phyloP scores from a whole-genome alignment of 1,284 basidiomycete species.

The Cryptococcus sp. region DNA sequence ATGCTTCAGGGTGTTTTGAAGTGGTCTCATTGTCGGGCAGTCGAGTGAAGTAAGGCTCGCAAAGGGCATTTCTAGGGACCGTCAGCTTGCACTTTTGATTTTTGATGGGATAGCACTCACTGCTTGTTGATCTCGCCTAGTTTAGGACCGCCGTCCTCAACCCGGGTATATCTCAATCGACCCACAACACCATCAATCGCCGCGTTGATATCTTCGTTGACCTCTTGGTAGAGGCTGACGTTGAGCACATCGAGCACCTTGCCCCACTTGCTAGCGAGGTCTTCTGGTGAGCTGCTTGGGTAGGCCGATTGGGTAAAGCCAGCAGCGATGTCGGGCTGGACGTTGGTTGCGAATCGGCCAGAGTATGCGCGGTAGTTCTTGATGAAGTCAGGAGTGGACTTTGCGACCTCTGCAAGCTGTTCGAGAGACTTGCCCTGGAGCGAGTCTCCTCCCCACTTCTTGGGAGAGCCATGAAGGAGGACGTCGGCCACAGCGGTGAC shows the following conservation, averaged over 20 bases:
- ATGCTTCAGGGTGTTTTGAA: slow-evolving; percentile 64
- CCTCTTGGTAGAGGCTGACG: slow-evolving; percentile 80
- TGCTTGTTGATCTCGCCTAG: slow-evolving; percentile 74
- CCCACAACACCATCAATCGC: slow-evolving; percentile 75
- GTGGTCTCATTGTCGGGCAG: slow-evolving; percentile 61
- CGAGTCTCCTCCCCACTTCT: slow-evolving; percentile 51
- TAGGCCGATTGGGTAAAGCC: slow-evolving; percentile 62
- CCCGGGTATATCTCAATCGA: slow-evolving; percentile 73
- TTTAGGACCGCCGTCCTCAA: slow-evolving; percentile 80
- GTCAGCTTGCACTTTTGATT: slow-evolving; percentile 3
- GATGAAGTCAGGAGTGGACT: slow-evolving; percentile 59
- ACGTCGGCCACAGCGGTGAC: slow-evolving; percentile 44
- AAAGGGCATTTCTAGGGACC: slow-evolving; percentile 67
- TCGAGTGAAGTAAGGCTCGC: slow-evolving; percentile 88
- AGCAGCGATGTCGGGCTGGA: slow-evolving; percentile 70
- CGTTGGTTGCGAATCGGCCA: slow-evolving; percentile 67
- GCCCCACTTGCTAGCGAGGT: slow-evolving; percentile 69
- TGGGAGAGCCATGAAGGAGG: slow-evolving; percentile 61
- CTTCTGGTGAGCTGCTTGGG: slow-evolving; percentile 56
- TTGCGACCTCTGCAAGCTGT: slow-evolving; percentile 68
- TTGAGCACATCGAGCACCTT: slow-evolving; percentile 81
- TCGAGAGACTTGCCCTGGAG: slow-evolving; percentile 60
- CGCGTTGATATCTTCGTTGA: slow-evolving; percentile 74
- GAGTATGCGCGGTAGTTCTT: slow-evolving; percentile 64
- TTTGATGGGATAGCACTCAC: slow-evolving; percentile 58